These are phyloP conservation scores for Rhinocladiella similis DNA, from an alignment of 2,329 filamentous ascomycete species.

Conservation along the genomic window DNA sequence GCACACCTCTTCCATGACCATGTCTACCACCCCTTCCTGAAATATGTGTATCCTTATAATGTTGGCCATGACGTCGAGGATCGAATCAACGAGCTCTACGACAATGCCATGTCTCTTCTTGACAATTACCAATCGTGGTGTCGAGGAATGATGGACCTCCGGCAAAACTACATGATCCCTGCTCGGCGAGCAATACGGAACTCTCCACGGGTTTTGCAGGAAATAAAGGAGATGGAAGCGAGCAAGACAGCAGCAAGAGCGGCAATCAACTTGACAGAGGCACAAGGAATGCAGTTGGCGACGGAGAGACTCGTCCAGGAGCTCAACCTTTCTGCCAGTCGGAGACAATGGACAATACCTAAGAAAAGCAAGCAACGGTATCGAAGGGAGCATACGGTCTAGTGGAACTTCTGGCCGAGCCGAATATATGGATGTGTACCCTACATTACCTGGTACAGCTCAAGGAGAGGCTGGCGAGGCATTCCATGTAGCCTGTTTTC, in stretches of 20 bases:
- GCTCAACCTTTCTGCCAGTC: constrained; percentile 8
- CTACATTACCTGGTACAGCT: no score
- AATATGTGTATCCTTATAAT: neutral
- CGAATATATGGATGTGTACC: no score
- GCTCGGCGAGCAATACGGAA: constrained; percentile 15
- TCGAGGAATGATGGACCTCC: constrained; percentile 19
- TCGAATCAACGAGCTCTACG: constrained; percentile 18
- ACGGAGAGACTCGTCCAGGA: constrained; percentile 8
- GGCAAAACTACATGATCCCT: constrained; percentile 18
- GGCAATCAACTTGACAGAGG: constrained; percentile 1
- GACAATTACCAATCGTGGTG: constrained; percentile 24
- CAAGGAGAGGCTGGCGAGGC: no score
- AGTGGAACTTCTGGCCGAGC: neutral
- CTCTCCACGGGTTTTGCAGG: constrained; percentile 11
- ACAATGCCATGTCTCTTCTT: constrained; percentile 18
- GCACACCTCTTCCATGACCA: constrained; percentile 22
- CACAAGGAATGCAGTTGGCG: constrained; percentile 13
- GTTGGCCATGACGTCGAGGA: constrained; percentile 8
- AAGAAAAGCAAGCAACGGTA: constrained; percentile 12
- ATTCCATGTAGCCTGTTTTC: no score
- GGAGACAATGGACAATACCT: constrained; percentile 3
- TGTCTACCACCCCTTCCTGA: constrained; percentile 25
- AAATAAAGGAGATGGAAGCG: constrained; percentile 17
- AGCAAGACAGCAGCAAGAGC: constrained; percentile 9
- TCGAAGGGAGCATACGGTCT: constrained; percentile 18